A percentile compares a stretch with the other conserved stretches of the same genome.
Conservation (phyloP, 1,284 basidiomycete species). For the Trametes sp. region DNA sequence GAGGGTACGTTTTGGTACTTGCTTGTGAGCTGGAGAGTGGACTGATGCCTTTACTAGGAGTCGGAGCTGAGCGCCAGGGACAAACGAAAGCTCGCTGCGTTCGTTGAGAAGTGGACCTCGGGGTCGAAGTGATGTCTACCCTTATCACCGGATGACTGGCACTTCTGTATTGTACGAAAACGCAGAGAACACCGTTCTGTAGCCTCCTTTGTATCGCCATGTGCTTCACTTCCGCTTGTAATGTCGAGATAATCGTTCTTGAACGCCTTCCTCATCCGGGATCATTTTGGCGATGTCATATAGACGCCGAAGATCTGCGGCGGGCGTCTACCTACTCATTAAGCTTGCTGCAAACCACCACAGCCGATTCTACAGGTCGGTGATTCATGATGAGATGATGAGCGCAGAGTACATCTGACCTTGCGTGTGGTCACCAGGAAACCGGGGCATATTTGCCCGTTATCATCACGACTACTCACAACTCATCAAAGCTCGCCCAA, state of each 20-base stretch:
- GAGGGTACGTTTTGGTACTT: slow-evolving; percentile 21
- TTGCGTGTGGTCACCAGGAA: neutral
- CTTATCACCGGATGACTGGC: neutral
- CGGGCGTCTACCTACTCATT: neutral
- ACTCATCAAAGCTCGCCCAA: neutral
- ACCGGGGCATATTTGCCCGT: neutral
- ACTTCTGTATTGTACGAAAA: neutral
- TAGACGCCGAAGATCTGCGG: neutral
- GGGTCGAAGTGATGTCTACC: neutral
- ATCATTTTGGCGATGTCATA: too few relatives aligned
- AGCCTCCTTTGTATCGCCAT: too few relatives aligned
- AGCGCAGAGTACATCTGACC: neutral
- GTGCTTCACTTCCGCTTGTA: too few relatives aligned
- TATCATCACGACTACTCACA: neutral
- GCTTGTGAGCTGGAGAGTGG: neutral
- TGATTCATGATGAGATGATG: neutral
- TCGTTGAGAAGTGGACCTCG: slow-evolving; percentile 36
- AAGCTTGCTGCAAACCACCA: neutral
- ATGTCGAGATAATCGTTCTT: neutral
- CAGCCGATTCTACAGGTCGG: neutral
- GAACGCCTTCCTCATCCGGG: neutral
- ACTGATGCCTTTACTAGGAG: slow-evolving; percentile 5
- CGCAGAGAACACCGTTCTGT: too few relatives aligned
- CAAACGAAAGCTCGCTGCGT: slow-evolving; percentile 32
- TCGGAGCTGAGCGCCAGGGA: slow-evolving; percentile 31